Evolutionary conservation across 345 rosid species (phyloP).

Genomic region (Arabidopsis arenosa): DNA sequence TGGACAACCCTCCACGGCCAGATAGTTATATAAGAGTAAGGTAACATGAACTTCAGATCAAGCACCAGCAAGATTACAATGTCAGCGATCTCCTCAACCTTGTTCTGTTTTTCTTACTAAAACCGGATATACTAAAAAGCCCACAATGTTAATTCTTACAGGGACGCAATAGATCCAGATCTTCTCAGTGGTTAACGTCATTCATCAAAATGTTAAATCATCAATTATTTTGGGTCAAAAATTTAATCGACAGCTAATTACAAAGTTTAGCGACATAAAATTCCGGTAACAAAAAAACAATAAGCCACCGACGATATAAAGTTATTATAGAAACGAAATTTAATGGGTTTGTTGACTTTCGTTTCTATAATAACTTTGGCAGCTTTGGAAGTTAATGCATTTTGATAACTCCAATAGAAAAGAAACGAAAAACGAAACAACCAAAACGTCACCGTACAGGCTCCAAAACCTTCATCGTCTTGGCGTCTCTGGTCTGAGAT

Average conservation of each 20-base stretch:
- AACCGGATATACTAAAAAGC: not conserved
- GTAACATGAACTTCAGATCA: not conserved
- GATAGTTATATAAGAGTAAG: not conserved
- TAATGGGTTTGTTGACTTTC: conserved; percentile 38
- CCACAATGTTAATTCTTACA: not conserved
- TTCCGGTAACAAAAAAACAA: conserved; percentile 5
- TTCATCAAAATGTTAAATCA: conserved; percentile 13
- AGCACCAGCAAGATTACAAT: not conserved
- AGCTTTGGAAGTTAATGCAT: conserved; percentile 35
- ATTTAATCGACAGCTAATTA: conserved; percentile 1
- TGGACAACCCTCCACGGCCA: no score
- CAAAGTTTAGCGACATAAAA: conserved; percentile 8
- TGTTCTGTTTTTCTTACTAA: not conserved
- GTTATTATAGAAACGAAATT: conserved; percentile 48
- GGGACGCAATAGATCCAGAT: not conserved
- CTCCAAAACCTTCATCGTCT: conserved; percentile 30
- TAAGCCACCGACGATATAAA: conserved; percentile 35
- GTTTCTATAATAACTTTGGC: conserved; percentile 48
- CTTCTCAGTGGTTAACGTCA: conserved; percentile 10
- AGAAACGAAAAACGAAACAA: not conserved
- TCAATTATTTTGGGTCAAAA: not conserved
- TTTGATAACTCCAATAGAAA: conserved; percentile 33
- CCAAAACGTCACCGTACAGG: conserved; percentile 20
- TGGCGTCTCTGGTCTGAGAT: not conserved
- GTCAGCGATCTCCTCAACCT: not conserved